phyloP scores from a whole-genome alignment of 169 alveolate species.

The Cyclospora cayetanensis region DNA sequence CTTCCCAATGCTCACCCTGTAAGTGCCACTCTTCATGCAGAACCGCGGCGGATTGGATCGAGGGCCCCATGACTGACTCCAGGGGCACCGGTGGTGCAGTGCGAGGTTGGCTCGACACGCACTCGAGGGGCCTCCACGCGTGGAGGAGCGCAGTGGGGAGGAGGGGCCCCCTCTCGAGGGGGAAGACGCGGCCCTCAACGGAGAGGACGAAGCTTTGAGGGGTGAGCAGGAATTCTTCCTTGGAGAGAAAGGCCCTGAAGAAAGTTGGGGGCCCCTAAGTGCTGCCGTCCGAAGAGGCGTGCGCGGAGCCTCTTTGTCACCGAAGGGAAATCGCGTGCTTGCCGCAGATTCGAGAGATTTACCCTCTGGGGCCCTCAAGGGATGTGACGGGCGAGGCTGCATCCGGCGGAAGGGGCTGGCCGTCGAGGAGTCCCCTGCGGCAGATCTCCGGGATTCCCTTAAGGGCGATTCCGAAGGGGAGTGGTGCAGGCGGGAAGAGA shows the following conservation, averaged over 20 bases:
- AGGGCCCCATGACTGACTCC: background rate
- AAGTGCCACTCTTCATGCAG: background rate
- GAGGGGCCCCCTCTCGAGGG: background rate
- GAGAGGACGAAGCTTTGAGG: no score
- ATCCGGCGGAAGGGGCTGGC: background rate
- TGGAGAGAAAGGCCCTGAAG: background rate
- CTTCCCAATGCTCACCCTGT: background rate
- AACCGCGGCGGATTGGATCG: background rate
- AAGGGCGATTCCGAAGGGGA: no score
- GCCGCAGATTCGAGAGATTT: background rate
- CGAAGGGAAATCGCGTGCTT: background rate
- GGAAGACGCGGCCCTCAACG: background rate
- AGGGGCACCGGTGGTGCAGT: background rate
- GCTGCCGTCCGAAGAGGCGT: background rate
- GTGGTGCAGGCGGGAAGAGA: background rate
- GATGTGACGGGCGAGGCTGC: background rate
- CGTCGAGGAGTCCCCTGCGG: background rate
- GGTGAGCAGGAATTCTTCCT: no score
- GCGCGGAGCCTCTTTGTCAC: background rate
- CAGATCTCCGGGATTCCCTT: background rate
- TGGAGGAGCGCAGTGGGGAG: background rate
- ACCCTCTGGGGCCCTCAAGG: background rate
- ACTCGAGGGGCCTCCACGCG: background rate
- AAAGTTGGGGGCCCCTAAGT: background rate
- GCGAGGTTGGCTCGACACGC: background rate